Conservation (phyloP, 352 stramenopile genomes). For the Halophytophthora batemanensis region DNA sequence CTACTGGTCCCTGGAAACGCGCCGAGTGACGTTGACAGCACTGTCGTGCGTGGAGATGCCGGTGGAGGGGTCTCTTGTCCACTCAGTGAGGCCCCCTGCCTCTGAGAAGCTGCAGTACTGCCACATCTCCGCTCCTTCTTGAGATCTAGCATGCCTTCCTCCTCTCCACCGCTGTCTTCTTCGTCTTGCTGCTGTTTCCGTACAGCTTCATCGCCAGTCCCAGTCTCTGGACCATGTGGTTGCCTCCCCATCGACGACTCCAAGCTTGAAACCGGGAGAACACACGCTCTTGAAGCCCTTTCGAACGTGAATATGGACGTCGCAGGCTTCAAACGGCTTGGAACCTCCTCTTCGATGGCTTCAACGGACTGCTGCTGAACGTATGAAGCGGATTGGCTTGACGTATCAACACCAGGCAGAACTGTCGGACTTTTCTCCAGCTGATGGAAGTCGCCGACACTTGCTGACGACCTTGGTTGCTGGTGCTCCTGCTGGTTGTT, state of each 20-base stretch:
- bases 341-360: neutral
- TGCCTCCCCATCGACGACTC: neutral
- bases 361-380: neutral
- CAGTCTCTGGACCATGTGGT: neutral
- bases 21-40: too few species aligned
- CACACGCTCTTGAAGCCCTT: neutral
- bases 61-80: too few species aligned
- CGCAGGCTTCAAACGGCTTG: neutral
- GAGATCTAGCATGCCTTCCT: too few species aligned
- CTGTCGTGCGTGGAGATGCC: too few species aligned
- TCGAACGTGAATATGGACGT: conserved; percentile 23
- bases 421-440: neutral
- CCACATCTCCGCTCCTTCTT: too few species aligned
- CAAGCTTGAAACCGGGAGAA: too few species aligned
- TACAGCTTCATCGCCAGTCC: neutral
- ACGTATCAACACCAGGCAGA: too few species aligned
- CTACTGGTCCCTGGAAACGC: too few species aligned
- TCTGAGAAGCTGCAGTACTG: too few species aligned
- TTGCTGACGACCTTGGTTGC: neutral
- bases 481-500: conserved; percentile 16
- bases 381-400: neutral
- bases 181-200: neutral
- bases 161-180: neutral
- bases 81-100: too few species aligned
- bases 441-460: conserved; percentile 2